Percentiles rank a stretch among this genome's conserved stretches.
Evolutionary conservation across 345 rosid species (phyloP).

Genomic region (Murraya koenigii): DNA sequence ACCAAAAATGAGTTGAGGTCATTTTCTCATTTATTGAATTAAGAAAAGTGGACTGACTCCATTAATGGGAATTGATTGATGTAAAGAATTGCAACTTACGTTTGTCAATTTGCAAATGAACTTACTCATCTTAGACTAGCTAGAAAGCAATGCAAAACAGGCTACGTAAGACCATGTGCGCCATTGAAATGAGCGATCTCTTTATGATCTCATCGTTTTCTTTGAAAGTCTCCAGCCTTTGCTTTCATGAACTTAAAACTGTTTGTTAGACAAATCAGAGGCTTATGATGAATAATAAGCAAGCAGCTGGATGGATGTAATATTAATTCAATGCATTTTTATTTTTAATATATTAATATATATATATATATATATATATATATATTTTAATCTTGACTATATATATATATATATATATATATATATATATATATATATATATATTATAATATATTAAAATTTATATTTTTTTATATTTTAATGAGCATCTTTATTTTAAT

Average conservation of each 20-base stretch:
- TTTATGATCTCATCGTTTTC: slow-evolving; percentile 16
- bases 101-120: slow-evolving; percentile 21
- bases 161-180: background rate
- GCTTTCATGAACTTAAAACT: background rate
- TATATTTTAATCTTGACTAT: too few species aligned
- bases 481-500: too few species aligned
- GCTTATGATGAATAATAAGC: background rate
- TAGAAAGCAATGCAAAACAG: background rate
- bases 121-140: background rate
- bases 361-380: too few species aligned
- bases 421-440: too few species aligned
- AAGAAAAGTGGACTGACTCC: background rate
- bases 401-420: too few species aligned
- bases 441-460: too few species aligned
- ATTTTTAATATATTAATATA: too few species aligned
- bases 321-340: too few species aligned
- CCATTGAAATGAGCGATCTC: background rate
- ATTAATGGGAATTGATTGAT: slow-evolving; percentile 14
- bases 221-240: slow-evolving; percentile 14
- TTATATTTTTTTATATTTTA: too few species aligned
- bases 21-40: background rate
- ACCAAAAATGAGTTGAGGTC: background rate
- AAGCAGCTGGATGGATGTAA: background rate
- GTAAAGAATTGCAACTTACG: background rate
- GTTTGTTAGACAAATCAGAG: slow-evolving; percentile 5